A percentile compares a stretch with the other conserved stretches of the same genome.
These are phyloP conservation scores for Tolypocladium paradoxum DNA, from an alignment of 2,329 filamentous ascomycete genomes.

Conservation along the genomic window DNA sequence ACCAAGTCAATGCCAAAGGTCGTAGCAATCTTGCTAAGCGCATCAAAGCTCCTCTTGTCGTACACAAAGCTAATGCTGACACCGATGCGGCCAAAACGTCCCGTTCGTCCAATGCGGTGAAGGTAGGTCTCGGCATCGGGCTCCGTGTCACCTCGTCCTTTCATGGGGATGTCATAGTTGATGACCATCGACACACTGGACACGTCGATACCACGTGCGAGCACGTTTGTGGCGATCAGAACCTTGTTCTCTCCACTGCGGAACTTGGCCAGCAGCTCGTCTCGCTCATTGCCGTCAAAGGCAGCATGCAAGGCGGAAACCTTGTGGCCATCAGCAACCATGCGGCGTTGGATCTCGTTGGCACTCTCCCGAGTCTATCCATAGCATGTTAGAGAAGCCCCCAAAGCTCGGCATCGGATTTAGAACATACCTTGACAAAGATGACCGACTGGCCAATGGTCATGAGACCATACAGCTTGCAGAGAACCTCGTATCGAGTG, in stretches of 20 bases:
- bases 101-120: slow-evolving; percentile 93
- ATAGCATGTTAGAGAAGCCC: background rate
- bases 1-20: slow-evolving; percentile 75
- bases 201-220: slow-evolving; percentile 89
- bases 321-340: slow-evolving; percentile 82
- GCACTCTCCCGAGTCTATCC: slow-evolving; percentile 73
- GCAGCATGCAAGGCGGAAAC: slow-evolving; percentile 84
- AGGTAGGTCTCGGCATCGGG: slow-evolving; percentile 94
- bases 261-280: slow-evolving; percentile 78
- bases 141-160: slow-evolving; percentile 64
- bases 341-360: slow-evolving; percentile 70
- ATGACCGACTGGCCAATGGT: slow-evolving; percentile 97
- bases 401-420: background rate
- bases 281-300: slow-evolving; percentile 73
- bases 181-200: slow-evolving; percentile 94
- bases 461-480: slow-evolving; percentile 91
- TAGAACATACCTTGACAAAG: slow-evolving; percentile 65
- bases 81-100: slow-evolving; percentile 90
- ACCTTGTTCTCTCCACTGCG: slow-evolving; percentile 82
- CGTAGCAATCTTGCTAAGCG: slow-evolving; percentile 67
- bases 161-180: slow-evolving; percentile 85
- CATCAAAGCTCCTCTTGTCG: slow-evolving; percentile 69
- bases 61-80: slow-evolving; percentile 93
- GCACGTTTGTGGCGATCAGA: slow-evolving; percentile 92
- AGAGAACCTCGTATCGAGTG: slow-evolving; percentile 78